Conservation (phyloP, 257 asterid genomes). For the Solanum infundibuliforme region DNA sequence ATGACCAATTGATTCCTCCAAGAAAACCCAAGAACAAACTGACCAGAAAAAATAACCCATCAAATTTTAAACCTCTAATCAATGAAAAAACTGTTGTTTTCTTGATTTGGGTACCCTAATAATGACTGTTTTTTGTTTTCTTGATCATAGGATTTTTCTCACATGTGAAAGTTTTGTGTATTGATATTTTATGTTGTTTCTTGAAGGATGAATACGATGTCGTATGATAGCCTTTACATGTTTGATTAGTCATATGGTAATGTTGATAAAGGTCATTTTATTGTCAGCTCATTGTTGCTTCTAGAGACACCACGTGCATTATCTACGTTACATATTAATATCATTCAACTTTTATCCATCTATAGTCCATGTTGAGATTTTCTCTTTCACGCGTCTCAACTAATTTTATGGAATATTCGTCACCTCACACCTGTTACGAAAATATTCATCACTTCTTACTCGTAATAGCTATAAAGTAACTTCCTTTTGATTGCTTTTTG, state of each 20-base stretch:
- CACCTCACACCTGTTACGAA: fast-evolving
- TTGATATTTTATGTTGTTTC: neutral
- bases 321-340: neutral
- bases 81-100: neutral
- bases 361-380: neutral
- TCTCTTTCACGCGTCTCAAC: fast-evolving
- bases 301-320: neutral
- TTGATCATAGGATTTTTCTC: neutral
- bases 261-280: neutral
- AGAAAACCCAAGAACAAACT: neutral
- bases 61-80: neutral
- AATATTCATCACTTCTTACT: too few species aligned
- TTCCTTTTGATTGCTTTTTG: too few species aligned
- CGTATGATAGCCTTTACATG: neutral
- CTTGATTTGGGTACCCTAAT: neutral
- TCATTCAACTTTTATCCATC: neutral
- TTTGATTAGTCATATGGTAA: neutral
- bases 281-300: neutral
- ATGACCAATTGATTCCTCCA: neutral
- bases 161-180: neutral
- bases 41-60: neutral
- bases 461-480: too few species aligned
- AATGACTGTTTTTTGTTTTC: neutral
- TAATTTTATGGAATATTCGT: too few species aligned
- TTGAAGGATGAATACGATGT: neutral